Evolutionary conservation across 768 basidiomycete species (phyloP).

Genomic region (Boletus patriciae): DNA sequence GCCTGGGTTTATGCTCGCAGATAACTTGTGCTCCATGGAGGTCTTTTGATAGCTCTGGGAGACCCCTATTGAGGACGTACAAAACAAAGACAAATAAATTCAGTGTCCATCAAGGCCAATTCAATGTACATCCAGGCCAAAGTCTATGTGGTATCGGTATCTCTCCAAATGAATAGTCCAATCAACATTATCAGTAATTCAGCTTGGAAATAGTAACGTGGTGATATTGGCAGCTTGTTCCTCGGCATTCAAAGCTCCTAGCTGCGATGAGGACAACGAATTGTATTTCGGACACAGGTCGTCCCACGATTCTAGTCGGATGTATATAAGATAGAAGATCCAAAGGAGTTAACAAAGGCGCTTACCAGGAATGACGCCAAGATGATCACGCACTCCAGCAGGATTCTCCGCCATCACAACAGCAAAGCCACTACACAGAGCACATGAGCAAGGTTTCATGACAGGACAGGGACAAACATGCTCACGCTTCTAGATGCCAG

Average conservation of each 20-base stretch:
- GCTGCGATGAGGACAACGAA: slow-evolving; percentile 18
- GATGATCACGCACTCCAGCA: slow-evolving; percentile 10
- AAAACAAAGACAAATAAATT: no score
- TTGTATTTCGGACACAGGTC: slow-evolving; percentile 26
- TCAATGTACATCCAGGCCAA: not conserved
- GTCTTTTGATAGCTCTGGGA: not conserved
- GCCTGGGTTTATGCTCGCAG: slow-evolving; percentile 36
- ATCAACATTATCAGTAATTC: not conserved
- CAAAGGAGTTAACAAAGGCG: not conserved
- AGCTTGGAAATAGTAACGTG: slow-evolving; percentile 15
- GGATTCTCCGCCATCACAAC: slow-evolving; percentile 30
- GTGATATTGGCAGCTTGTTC: slow-evolving; percentile 23
- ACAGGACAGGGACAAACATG: not conserved
- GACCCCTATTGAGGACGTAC: not conserved
- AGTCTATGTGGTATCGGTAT: not conserved
- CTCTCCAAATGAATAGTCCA: not conserved
- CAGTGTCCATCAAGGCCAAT: no score
- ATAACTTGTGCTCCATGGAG: slow-evolving; percentile 7
- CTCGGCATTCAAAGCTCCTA: slow-evolving; percentile 20
- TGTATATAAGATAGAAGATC: not conserved
- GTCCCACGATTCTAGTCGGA: slow-evolving; percentile 24
- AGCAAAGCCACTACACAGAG: slow-evolving; percentile 24
- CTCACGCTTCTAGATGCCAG: slow-evolving; percentile 30
- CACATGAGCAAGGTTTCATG: not conserved
- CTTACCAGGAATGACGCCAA: slow-evolving; percentile 20